These are phyloP conservation scores for Chalciporus sp. DNA, from an alignment of 1,284 basidiomycete genomes.

Conservation along the genomic window DNA sequence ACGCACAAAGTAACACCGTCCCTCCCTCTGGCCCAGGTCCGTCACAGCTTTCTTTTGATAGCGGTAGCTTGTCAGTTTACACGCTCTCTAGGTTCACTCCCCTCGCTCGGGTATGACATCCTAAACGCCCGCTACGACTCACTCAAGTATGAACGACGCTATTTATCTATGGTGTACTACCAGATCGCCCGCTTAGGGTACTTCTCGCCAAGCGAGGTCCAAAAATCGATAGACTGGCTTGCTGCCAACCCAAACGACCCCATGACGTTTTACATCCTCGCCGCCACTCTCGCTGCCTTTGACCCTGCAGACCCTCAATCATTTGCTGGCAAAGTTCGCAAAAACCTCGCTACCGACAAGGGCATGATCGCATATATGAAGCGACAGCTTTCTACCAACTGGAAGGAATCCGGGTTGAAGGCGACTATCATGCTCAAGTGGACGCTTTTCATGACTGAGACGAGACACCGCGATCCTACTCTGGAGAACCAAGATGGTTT, in stretches of 20 bases:
- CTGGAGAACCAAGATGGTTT: conserved; percentile 70
- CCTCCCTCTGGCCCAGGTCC: conserved; percentile 56
- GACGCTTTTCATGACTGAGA: conserved; percentile 82
- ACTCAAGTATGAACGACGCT: conserved; percentile 70
- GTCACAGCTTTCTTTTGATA: conserved; percentile 3
- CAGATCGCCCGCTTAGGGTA: conserved; percentile 66
- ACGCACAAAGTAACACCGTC: conserved; percentile 63
- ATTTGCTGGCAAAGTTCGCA: conserved; percentile 44
- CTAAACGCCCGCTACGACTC: conserved; percentile 69
- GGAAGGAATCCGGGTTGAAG: conserved; percentile 78
- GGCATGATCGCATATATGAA: conserved; percentile 57
- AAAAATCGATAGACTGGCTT: conserved; percentile 68
- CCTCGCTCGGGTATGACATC: conserved; percentile 63
- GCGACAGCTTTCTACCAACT: conserved; percentile 55
- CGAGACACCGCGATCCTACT: conserved; percentile 65
- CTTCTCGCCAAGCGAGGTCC: conserved; percentile 59
- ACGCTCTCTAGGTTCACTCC: conserved; percentile 37
- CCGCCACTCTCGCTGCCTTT: conserved; percentile 66
- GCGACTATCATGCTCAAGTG: conserved; percentile 82
- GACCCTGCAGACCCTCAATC: conserved; percentile 65
- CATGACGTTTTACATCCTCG: conserved; percentile 73
- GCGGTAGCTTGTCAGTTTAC: conserved; percentile 1
- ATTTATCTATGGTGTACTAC: conserved; percentile 63
- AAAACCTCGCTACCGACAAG: conserved; percentile 47
- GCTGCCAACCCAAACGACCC: conserved; percentile 61